Evolutionary conservation across 129 eudicot genomes (phyloP).

Genomic region (Daucus carota): DH1_v3.0 NC_030384.2:43184501-43185000

Average conservation of each 20-base stretch:
- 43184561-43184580: slow-evolving; percentile 82
- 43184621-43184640: slow-evolving; percentile 96
- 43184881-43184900: no score
- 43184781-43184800: slow-evolving; percentile 98
- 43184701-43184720: background rate
- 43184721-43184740: background rate
- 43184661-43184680: slow-evolving; percentile 92
- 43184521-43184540: slow-evolving; percentile 11
- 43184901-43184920: no score
- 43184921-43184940: background rate
- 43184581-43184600: slow-evolving; percentile 80
- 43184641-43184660: slow-evolving; percentile 81
- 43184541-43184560: slow-evolving; percentile 82
- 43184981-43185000: background rate
- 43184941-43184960: background rate
- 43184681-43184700: slow-evolving; percentile 93
- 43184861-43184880: background rate
- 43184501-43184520: background rate
- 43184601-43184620: slow-evolving; percentile 82
- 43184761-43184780: slow-evolving; percentile 52
- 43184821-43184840: background rate
- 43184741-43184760: slow-evolving; percentile 4
- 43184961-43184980: background rate
- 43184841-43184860: background rate
- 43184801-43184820: slow-evolving; percentile 34